These are phyloP conservation scores for Botrytis pseudocinerea DNA, from an alignment of 2,329 filamentous ascomycete species.

Conservation along the genomic window DNA sequence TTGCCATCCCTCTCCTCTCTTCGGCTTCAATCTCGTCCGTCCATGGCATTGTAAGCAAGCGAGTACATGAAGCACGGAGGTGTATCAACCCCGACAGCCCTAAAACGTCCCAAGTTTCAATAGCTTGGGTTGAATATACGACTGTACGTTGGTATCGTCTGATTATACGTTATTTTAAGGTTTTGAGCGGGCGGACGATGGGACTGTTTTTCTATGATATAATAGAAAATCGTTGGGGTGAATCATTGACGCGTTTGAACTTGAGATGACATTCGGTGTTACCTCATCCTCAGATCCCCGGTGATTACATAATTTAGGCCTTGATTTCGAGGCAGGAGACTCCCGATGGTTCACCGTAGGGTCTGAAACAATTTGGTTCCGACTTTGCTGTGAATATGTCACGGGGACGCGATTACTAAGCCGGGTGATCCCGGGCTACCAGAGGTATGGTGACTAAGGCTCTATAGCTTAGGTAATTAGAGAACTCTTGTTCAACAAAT, in stretches of 20 bases:
- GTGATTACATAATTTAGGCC: too few relatives aligned
- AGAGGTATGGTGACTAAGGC: too few relatives aligned
- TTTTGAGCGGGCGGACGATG: background rate
- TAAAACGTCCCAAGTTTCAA: conserved; percentile 35
- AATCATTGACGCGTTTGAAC: background rate
- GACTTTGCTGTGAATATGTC: too few relatives aligned
- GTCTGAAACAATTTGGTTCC: too few relatives aligned
- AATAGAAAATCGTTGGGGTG: background rate
- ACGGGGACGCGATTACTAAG: too few relatives aligned
- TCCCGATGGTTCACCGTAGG: too few relatives aligned
- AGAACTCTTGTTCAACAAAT: too few relatives aligned
- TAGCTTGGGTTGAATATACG: background rate
- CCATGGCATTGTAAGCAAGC: conserved; percentile 26
- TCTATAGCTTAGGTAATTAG: too few relatives aligned
- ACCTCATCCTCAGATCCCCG: too few relatives aligned
- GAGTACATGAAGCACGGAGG: conserved; percentile 33
- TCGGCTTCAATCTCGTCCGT: conserved; percentile 20
- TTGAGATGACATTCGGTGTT: background rate
- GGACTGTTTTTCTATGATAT: background rate
- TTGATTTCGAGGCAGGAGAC: too few relatives aligned
- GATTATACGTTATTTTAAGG: background rate
- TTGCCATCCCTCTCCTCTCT: background rate
- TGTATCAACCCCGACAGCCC: conserved; percentile 31
- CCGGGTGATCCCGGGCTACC: too few relatives aligned
- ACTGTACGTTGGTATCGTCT: background rate